phyloP scores from a whole-genome alignment of 1,284 basidiomycete genomes.

The Cerrena zonata region DNA sequence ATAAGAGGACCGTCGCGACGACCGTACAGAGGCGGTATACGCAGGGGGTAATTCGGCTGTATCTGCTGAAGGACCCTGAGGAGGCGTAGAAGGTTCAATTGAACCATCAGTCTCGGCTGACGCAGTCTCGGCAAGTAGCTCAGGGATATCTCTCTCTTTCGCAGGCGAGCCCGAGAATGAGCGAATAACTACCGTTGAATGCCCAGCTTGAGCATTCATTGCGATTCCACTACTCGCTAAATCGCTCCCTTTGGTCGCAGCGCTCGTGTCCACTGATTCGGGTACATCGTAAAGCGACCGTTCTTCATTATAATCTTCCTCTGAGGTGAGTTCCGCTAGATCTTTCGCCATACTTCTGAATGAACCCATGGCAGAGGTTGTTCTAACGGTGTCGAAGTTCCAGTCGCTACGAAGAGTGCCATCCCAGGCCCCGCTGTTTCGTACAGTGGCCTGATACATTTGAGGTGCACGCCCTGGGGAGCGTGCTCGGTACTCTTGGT shows the following conservation, averaged over 20 bases:
- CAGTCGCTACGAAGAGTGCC: slow-evolving; percentile 82
- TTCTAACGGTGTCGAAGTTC: slow-evolving; percentile 90
- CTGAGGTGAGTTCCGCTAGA: slow-evolving; percentile 49
- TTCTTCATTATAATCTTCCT: slow-evolving; percentile 44
- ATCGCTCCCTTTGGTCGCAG: slow-evolving; percentile 62
- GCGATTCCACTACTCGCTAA: slow-evolving; percentile 30
- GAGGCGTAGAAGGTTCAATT: slow-evolving; percentile 27
- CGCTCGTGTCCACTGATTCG: slow-evolving; percentile 52
- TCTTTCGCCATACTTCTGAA: slow-evolving; percentile 64
- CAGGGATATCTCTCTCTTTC: slow-evolving; percentile 36
- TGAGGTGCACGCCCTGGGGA: slow-evolving; percentile 48
- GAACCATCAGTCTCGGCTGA: slow-evolving; percentile 33
- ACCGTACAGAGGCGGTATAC: slow-evolving; percentile 38
- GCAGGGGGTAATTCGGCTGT: slow-evolving; percentile 29
- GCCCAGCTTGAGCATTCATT: slow-evolving; percentile 50
- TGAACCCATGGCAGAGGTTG: slow-evolving; percentile 68
- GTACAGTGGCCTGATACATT: slow-evolving; percentile 49
- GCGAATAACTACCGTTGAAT: slow-evolving; percentile 69
- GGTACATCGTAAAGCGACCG: slow-evolving; percentile 26
- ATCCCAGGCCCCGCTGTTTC: slow-evolving; percentile 60
- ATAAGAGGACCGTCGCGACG: slow-evolving; percentile 57
- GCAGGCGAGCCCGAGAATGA: slow-evolving; percentile 23
- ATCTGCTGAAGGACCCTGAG: slow-evolving; percentile 22
- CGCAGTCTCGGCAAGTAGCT: slow-evolving; percentile 34
- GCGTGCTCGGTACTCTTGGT: slow-evolving; percentile 63